Conservation (phyloP, 192 early-diverging fungal genomes). For the Jimgerdemannia flammicorona region DNA sequence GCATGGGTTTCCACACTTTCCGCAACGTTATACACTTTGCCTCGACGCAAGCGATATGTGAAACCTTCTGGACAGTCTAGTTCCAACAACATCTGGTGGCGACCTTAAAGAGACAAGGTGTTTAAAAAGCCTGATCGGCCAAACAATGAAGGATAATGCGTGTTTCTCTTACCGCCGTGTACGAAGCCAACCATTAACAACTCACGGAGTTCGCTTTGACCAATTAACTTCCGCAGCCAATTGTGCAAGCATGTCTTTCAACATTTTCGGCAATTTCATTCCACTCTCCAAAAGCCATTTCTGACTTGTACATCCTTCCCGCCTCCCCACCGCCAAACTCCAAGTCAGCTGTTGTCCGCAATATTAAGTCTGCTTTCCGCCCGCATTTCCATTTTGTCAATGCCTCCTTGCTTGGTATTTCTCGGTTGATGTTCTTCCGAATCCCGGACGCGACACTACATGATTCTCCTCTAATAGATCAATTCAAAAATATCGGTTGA, state of each 20-base stretch:
- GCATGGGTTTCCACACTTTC: background rate
- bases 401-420: background rate
- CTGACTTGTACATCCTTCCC: background rate
- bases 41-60: background rate
- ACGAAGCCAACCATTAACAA: background rate
- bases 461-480: background rate
- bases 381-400: background rate
- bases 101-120: background rate
- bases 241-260: constrained; percentile 7
- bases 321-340: constrained; percentile 1
- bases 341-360: background rate
- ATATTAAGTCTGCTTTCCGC: no score
- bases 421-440: constrained; percentile 3
- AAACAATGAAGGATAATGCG: background rate
- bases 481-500: background rate
- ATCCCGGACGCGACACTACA: background rate
- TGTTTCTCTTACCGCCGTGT: background rate
- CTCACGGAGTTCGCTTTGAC: background rate
- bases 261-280: constrained; percentile 8
- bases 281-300: constrained; percentile 6
- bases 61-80: constrained; percentile 11
- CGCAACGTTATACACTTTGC: constrained; percentile 5
- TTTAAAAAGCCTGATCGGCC: background rate
- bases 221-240: background rate
- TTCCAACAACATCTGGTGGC: constrained; percentile 6